Evolutionary conservation across 345 rosid genomes (phyloP), one percentile per base, ranked within the genome.

Genomic region (Syzygium jambos): DNA sequence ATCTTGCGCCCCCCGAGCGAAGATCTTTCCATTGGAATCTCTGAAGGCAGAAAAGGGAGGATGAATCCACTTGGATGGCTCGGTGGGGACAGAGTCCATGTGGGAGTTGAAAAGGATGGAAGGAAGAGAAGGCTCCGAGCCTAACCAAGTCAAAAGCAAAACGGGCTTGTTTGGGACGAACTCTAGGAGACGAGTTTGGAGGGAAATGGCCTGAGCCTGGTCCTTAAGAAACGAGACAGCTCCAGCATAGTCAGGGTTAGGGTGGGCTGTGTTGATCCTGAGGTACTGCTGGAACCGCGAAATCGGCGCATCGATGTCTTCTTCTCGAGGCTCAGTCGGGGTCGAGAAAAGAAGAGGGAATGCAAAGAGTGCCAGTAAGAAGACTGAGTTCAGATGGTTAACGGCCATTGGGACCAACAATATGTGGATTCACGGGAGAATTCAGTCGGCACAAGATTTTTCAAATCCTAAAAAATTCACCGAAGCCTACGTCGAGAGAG

Each of bases 31-130:
- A 51, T 91, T 92, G n/a, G 85, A 56, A 34, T 95, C 87, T 54
- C 91, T 93, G 87, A 89, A 86, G 88, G 98, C 98, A 49, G 98
- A 89, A 97, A 97, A 95, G 21, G 98, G 99, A 14, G 95, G 95
- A 86, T 96, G 94, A 56, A 82, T n/a, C 99, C 98, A 96, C 86
- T 95, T 95, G 55, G 93, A 88, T 29, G 95, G 93, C 85, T 97
- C 98, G 21, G 93, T 95, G 5, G 98, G 98, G 89, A 97, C 99
- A 63, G 98, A 97, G 86, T 97, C 99, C 91, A 97, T 95, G 87
- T 97, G 98, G 89, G 99, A 96, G 91, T 96, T 97, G 89, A 97
- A 91, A 86, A 97, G 94, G 55, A 97, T 59, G 2, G 97, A 96
- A 52, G 95, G 94, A 41, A 96, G 96, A 29, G 94, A 89, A 25